These are phyloP conservation scores for Theileria parva DNA, from an alignment of 169 alveolate species.

Conservation along the genomic window DNA sequence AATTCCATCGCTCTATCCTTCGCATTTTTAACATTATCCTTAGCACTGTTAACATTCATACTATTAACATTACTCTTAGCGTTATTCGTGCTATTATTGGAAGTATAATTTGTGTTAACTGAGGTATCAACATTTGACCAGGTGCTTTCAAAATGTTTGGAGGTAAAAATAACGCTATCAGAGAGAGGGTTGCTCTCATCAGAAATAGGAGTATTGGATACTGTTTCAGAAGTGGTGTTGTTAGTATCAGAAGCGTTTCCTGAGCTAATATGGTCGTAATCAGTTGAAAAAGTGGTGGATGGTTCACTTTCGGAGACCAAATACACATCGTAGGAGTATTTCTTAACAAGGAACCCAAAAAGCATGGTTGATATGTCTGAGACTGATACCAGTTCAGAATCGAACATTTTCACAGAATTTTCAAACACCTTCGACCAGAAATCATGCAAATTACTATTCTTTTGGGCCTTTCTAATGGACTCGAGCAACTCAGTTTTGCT, in stretches of 20 bases:
- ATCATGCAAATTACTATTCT: conserved; percentile 38
- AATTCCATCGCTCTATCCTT: not conserved
- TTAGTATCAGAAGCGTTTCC: no score
- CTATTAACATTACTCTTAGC: not conserved
- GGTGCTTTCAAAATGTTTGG: not conserved
- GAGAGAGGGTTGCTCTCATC: not conserved
- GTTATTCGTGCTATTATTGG: no score
- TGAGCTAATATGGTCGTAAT: not conserved
- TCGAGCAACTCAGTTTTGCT: conserved; percentile 26
- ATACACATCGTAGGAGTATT: conserved; percentile 1
- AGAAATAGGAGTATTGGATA: no score
- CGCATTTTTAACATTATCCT: not conserved
- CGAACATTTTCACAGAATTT: conserved; percentile 30
- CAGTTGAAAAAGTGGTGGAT: conserved; percentile 29
- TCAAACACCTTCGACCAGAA: conserved; percentile 57
- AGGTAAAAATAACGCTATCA: no score
- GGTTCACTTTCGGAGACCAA: conserved; percentile 12
- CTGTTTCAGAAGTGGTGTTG: no score
- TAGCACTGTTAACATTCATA: not conserved
- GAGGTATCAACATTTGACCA: no score
- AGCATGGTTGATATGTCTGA: conserved; percentile 47
- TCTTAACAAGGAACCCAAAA: conserved; percentile 39
- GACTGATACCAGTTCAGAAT: conserved; percentile 10
- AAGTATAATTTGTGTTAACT: no score
- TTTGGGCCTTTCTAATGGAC: conserved; percentile 29